A percentile compares a stretch with the other conserved stretches of the same genome.
phyloP scores from a whole-genome alignment of 1,139 yeast genomes.

The Yamadazyma triangularis region DNA sequence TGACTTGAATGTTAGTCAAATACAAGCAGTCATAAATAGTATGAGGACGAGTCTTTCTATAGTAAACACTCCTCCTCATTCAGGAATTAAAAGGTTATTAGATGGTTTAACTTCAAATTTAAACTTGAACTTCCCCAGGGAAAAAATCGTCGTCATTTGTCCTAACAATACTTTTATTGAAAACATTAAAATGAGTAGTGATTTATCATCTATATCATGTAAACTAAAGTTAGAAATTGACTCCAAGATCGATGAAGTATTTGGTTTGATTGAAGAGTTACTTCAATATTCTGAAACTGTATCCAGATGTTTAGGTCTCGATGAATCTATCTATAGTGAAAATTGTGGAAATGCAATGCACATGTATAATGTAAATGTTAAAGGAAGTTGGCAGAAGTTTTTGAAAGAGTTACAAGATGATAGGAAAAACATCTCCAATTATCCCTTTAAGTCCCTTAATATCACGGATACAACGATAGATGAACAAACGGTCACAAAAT shows the following conservation, averaged over 20 bases:
- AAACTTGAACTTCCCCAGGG: background rate
- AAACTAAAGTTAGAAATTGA: too few relatives aligned
- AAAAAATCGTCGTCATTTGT: background rate
- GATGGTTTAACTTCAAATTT: background rate
- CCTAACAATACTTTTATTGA: background rate
- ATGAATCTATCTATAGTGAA: background rate
- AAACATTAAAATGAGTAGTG: background rate
- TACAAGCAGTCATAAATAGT: background rate
- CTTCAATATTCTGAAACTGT: background rate
- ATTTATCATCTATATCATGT: too few relatives aligned
- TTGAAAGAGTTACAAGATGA: background rate
- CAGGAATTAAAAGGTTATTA: background rate
- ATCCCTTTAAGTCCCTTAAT: constrained; percentile 1
- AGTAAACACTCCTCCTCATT: background rate
- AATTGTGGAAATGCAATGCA: background rate
- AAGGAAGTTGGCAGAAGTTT: background rate
- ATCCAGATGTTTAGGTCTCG: background rate
- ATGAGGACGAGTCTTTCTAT: background rate
- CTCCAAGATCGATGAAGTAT: background rate
- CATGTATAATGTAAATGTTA: background rate
- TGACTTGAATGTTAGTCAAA: background rate
- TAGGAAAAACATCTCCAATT: background rate
- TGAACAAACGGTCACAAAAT: background rate
- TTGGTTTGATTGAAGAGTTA: background rate
- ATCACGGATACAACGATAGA: background rate